Percentiles rank a stretch among this genome's conserved stretches.
Conservation (phyloP, 1,284 basidiomycete genomes). For the Trametes sp. region DNA sequence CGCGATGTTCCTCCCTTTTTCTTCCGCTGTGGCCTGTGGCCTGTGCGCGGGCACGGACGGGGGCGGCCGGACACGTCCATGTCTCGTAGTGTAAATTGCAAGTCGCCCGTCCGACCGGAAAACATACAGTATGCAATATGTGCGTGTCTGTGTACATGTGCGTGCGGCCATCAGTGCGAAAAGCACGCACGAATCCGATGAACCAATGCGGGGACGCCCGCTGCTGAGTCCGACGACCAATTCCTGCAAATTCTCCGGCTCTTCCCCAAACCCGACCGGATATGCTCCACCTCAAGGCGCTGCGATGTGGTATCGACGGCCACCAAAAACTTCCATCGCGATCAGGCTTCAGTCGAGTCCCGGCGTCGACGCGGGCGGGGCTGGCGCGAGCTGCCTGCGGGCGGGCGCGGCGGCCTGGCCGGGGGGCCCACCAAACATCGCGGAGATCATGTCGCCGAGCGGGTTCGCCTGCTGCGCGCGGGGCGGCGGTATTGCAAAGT, state of each 20-base stretch:
- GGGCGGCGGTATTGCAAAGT: constrained; percentile 84
- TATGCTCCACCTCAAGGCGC: constrained; percentile 4
- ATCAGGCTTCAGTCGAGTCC: constrained; percentile 47
- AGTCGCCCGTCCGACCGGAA: too few relatives aligned
- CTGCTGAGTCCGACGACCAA: constrained; percentile 5
- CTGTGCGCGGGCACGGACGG: too few relatives aligned
- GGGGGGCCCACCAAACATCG: constrained; percentile 69
- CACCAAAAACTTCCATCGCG: neutral
- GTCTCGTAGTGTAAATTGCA: too few relatives aligned
- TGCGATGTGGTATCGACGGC: constrained; percentile 6
- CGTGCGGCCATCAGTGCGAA: constrained; percentile 12
- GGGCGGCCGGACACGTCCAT: too few relatives aligned
- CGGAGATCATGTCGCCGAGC: constrained; percentile 84
- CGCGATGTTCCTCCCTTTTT: neutral
- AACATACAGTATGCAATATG: neutral
- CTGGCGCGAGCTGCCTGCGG: constrained; percentile 52
- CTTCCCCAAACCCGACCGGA: constrained; percentile 13
- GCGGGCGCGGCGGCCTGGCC: constrained; percentile 32
- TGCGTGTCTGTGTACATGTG: constrained; percentile 5
- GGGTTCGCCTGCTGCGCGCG: constrained; percentile 76
- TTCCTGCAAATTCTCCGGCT: constrained; percentile 15
- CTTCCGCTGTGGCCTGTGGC: neutral
- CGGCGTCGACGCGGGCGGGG: constrained; percentile 41
- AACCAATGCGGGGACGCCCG: neutral
- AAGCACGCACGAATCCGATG: constrained; percentile 4